These are phyloP conservation scores for Funneliformis caledonium DNA, from an alignment of 371 early-diverging fungal species.

Conservation along the genomic window DNA sequence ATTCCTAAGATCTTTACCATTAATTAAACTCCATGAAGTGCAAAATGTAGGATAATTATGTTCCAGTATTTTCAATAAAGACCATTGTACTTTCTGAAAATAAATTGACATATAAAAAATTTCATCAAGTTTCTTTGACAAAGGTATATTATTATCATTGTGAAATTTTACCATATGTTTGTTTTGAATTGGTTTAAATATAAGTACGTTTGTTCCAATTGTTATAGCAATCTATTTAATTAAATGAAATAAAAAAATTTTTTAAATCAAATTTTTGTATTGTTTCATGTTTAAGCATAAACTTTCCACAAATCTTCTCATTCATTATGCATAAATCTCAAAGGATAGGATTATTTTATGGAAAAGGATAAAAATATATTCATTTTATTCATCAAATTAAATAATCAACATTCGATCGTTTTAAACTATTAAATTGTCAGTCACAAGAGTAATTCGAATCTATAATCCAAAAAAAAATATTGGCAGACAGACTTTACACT, in stretches of 20 bases:
- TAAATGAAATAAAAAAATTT: not conserved
- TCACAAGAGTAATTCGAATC: not conserved
- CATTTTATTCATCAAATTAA: not conserved
- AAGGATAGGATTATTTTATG: no score
- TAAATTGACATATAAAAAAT: not conserved
- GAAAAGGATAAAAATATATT: no score
- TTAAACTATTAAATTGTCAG: not conserved
- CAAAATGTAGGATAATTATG: constrained; percentile 35
- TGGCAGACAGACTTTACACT: not conserved
- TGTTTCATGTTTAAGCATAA: no score
- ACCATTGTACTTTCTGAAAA: constrained; percentile 28
- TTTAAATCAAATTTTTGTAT: not conserved
- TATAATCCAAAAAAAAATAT: no score
- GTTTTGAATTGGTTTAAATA: constrained; percentile 43
- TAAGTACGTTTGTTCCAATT: constrained; percentile 42
- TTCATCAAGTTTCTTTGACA: not conserved
- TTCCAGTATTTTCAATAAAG: constrained; percentile 26
- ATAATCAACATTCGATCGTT: not conserved
- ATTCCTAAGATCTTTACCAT: not conserved
- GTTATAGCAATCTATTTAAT: constrained; percentile 51
- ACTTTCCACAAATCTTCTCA: no score
- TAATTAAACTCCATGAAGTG: constrained; percentile 28
- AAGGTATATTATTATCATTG: not conserved
- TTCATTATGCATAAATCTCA: no score
- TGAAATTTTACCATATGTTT: constrained; percentile 16